Conservation (phyloP, 2,329 filamentous ascomycete species). For the Diaporthe sp. region DNA sequence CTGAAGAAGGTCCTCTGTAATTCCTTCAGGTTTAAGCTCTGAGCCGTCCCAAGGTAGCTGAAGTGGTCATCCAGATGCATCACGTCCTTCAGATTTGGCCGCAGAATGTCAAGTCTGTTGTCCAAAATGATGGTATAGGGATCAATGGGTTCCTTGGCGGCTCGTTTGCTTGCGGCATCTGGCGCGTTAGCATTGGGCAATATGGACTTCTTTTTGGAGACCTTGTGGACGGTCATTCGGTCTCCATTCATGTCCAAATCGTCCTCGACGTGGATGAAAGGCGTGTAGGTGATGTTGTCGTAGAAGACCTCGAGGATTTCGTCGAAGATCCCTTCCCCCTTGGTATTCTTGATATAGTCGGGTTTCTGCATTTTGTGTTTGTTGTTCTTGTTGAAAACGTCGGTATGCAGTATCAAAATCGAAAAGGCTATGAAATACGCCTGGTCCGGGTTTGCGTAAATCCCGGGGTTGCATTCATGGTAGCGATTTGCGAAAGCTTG, state of each 20-base stretch:
- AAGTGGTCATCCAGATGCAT: conserved; percentile 95
- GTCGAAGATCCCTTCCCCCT: conserved; percentile 90
- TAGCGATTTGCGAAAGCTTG: conserved; percentile 97
- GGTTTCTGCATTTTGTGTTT: conserved; percentile 98
- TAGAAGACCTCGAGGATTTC: conserved; percentile 97
- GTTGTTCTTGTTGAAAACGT: conserved; percentile 99
- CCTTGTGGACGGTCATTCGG: conserved; percentile 78
- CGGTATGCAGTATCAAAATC: conserved; percentile 94
- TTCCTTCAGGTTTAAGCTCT: conserved; percentile 82
- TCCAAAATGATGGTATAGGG: conserved; percentile 96
- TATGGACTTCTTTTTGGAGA: conserved; percentile 74
- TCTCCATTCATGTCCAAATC: conserved; percentile 85
- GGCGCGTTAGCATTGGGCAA: conserved; percentile 72
- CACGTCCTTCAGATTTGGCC: conserved; percentile 90
- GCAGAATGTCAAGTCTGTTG: conserved; percentile 83
- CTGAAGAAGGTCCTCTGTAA: conserved; percentile 91
- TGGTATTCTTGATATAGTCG: conserved; percentile 96
- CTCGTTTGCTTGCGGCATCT: conserved; percentile 72
- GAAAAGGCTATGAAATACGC: conserved; percentile 99
- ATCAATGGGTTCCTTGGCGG: conserved; percentile 87
- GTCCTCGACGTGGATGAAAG: conserved; percentile 97
- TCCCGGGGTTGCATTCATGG: conserved; percentile 97
- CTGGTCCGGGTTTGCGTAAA: conserved; percentile 91
- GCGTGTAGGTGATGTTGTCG: conserved; percentile 98
- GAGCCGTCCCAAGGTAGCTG: conserved; percentile 83